Base-by-base conservation (phyloP, 768 basidiomycete species). In the Cystobasidium tubakii region DNA sequence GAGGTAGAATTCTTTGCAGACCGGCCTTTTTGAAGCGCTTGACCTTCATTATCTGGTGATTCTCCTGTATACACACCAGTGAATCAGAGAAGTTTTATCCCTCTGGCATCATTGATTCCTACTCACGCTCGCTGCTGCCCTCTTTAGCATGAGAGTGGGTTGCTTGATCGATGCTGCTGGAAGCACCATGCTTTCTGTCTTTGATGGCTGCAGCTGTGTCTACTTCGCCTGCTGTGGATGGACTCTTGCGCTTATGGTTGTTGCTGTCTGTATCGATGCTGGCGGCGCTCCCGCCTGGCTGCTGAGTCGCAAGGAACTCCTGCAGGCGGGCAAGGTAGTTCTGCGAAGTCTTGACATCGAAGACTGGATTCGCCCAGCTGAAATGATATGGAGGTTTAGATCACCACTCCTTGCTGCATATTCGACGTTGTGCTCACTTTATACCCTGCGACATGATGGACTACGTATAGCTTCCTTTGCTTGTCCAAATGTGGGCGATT, bases 291-390 rank as follows among this genome's bases (percentile, higher is more conserved):
- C 44, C 66, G 46, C 46, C 46, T 9, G 57, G 57, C 42, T 50
- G 27, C 55, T 71, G 69, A 19, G 44, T 36, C 9, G 27, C 69
- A 12, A 71, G 55, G 55, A 71, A 71, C 27, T 36, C 23, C 55
- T 71, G 69, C 34, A 71, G 42, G 33, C 69, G 53, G 2, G 53
- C 54, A 3, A 71, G 44, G 55, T 71, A 71, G 54, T 46, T 53
- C 42, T 71, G 53, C 25, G 29, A 42, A 19, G 69, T 71, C 69
- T 71, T 53, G 29, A 57, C 55, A 10, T 36, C 69, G 39, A 57
- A 57, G 27, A 71, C 69, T 15, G 69, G 69, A 23, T 53, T 34
- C 4, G 69, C 55, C 69, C 69, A 71, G 54, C 69, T 71, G 69
- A 2, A 43, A 43, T 6, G 46, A 19, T 50, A 50, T n/a, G 42